A percentile compares a stretch with the other conserved stretches of the same genome.
phyloP scores from a whole-genome alignment of 2,329 filamentous ascomycete species.

The Pestalotiopsis sp. region DNA sequence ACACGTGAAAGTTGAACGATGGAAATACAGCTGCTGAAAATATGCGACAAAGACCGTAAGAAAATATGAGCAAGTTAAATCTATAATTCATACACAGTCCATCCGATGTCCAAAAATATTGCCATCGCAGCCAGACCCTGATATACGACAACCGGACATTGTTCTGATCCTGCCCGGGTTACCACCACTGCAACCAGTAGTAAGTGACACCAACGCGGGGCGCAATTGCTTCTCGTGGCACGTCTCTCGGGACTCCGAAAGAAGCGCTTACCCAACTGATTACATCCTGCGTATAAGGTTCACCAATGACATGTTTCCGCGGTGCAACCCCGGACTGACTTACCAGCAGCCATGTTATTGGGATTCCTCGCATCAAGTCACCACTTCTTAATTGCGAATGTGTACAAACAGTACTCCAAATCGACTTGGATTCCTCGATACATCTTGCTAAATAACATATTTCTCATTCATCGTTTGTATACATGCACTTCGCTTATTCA shows the following conservation, averaged over 20 bases:
- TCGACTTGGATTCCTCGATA: background rate
- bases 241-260: constrained; percentile 2
- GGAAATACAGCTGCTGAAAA: background rate
- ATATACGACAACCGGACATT: background rate
- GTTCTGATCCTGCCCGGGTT: background rate
- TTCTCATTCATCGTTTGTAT: background rate
- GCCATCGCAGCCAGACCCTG: background rate
- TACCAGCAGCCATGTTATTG: background rate
- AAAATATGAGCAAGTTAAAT: background rate
- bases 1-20: too few species aligned
- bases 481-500: background rate
- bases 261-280: background rate
- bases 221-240: background rate
- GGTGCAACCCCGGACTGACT: background rate
- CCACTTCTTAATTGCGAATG: background rate
- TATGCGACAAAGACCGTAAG: background rate
- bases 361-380: background rate
- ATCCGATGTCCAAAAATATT: background rate
- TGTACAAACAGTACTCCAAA: background rate
- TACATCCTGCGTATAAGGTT: background rate
- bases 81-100: too few species aligned
- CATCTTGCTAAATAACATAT: background rate
- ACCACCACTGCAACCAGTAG: background rate
- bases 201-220: background rate
- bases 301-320: background rate